Base-by-base conservation (phyloP, 2,329 filamentous ascomycete species). In the Penicillium hesseltinei region DNA sequence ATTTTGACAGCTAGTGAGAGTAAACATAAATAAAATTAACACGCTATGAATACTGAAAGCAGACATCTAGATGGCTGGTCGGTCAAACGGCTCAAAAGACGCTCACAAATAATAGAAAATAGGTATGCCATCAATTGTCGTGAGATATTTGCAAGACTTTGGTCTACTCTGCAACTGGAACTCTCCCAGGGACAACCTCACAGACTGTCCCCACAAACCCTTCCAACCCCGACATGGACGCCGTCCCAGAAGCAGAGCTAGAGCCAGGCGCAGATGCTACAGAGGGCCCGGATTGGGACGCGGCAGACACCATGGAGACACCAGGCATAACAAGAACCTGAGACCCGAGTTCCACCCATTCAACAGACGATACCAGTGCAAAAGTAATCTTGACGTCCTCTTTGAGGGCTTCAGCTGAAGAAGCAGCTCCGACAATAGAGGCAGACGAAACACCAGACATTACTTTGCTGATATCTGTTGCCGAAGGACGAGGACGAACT, bases 251-350 rank as follows among this genome's bases (percentile, higher is more conserved):
- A 11, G 9, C 36, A 49, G 53, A 53, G 13, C 75, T 53, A 56
- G 59, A 66, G 0, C 81, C 82, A 15, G 81, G 78, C 4, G 81
- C 68, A 4, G 81, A 77, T 54, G 77, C 79, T 38, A 79, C 74
- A 1, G 76, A 77, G 31, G 79, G 78, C 13, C 75, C 77, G 11
- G 80, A 77, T 11, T 57, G 54, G 2, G 79, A 79, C 36, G 79
- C 77, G 2, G 80, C n/a, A 47, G 42, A 40, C 4, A 35, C 71
- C 27, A 69, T 65, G 2, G 81, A 81, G 42, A 82, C 78, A 17
- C 83, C 83, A 3, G 84, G 84, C 78, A 87, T 83, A 10, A 87
- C 78, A 27, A 88, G 72, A 11, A 86, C 79, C 58, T 78, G 80
- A n/a, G 82, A 82, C 7, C 80, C 83, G 11, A 78, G 55, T 63